Evolutionary conservation across 441 rosid genomes (phyloP).

Genomic region (Corymbia calophylla): DNA sequence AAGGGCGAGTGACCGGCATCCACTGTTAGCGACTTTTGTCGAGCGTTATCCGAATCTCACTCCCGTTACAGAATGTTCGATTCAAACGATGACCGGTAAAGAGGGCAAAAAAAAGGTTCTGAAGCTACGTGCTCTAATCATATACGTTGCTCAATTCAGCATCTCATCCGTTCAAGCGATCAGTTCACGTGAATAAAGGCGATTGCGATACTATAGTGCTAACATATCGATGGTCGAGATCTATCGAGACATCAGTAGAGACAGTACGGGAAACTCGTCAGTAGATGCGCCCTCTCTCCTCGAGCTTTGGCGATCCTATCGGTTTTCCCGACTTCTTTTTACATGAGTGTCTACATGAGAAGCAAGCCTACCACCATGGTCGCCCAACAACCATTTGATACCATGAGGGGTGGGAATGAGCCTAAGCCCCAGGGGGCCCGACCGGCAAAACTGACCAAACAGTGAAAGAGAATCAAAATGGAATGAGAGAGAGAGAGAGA

Average conservation of each 20-base stretch:
- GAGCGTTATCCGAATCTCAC: rapidly evolving
- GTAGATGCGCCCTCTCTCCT: not conserved
- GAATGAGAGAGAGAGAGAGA: not conserved
- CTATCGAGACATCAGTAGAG: rapidly evolving
- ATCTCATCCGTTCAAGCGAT: not conserved
- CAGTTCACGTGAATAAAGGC: rapidly evolving
- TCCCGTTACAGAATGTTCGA: not conserved
- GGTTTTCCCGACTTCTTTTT: not conserved
- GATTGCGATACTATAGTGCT: rapidly evolving
- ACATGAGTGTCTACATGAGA: not conserved
- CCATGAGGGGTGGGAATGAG: not conserved
- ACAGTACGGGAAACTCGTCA: not conserved
- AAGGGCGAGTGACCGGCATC: not conserved
- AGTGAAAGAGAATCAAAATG: not conserved
- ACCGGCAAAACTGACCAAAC: not conserved
- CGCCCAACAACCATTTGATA: not conserved
- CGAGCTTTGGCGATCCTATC: not conserved
- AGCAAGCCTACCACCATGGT: not conserved
- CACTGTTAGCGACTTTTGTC: not conserved
- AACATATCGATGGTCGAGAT: rapidly evolving
- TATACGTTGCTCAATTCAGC: rapidly evolving
- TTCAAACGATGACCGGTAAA: not conserved
- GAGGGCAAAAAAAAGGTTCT: not conserved
- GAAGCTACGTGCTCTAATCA: rapidly evolving
- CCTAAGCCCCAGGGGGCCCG: not conserved